Conservation (phyloP, 1,284 basidiomycete genomes). For the Cystobasidium slooffiae region DNA sequence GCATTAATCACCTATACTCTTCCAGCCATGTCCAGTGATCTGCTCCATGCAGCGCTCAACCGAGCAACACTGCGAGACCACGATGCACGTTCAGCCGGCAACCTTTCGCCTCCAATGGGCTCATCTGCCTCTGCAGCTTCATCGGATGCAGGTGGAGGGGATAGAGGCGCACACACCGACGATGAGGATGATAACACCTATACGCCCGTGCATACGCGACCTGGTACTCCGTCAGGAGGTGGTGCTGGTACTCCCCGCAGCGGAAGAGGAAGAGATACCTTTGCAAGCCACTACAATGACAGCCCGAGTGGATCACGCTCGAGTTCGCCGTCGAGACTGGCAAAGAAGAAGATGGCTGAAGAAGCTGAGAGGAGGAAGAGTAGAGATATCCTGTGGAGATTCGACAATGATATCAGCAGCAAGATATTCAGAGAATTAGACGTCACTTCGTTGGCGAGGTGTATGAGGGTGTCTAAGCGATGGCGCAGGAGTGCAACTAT, state of each 20-base stretch:
- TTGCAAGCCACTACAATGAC: neutral
- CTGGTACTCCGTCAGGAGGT: conserved; percentile 21
- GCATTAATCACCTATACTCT: neutral
- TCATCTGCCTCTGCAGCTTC: conserved; percentile 23
- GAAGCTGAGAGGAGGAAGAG: conserved; percentile 24
- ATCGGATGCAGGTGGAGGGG: conserved; percentile 13
- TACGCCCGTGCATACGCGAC: conserved; percentile 41
- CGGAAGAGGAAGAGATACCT: neutral
- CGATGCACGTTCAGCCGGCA: conserved; percentile 17
- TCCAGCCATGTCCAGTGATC: conserved; percentile 18
- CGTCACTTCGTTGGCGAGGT: conserved; percentile 30
- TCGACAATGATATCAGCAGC: conserved; percentile 40
- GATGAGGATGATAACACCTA: conserved; percentile 29
- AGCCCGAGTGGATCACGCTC: conserved; percentile 37
- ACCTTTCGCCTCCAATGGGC: conserved; percentile 3
- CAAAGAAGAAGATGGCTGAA: conserved; percentile 33
- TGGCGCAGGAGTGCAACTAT: conserved; percentile 43
- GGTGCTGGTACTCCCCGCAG: conserved; percentile 5
- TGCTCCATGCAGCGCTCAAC: conserved; percentile 22
- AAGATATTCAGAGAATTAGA: conserved; percentile 44
- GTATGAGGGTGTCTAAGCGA: conserved; percentile 34
- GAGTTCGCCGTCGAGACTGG: conserved; percentile 27
- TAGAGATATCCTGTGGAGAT: conserved; percentile 41
- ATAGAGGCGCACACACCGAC: neutral
- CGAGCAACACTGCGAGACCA: conserved; percentile 17